Conservation (phyloP, 495 filamentous ascomycete species). For the Penicillium silybi region DNA sequence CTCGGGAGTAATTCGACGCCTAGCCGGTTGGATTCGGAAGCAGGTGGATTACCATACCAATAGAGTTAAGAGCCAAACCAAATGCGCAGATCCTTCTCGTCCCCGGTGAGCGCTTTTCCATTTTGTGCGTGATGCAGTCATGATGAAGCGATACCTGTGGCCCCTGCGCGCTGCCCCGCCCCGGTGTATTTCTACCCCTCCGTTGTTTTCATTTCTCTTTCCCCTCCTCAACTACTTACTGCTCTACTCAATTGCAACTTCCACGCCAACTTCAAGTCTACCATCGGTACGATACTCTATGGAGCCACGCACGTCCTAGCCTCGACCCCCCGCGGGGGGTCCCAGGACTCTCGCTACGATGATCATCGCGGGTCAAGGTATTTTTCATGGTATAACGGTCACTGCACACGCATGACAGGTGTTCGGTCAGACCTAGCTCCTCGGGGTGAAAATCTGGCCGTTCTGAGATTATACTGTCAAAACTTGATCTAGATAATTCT, state of each 20-base stretch:
- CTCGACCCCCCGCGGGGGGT: conserved; percentile 4
- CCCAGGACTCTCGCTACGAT: conserved; percentile 29
- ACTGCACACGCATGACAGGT: conserved; percentile 57
- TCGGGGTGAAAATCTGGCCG: conserved; percentile 20
- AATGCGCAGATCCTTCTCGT: conserved; percentile 1
- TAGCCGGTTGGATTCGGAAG: conserved; percentile 17
- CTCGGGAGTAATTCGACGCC: not conserved
- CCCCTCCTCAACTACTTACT: not conserved
- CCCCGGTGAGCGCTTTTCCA: conserved; percentile 15
- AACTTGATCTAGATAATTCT: conserved; percentile 86
- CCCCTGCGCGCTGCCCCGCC: conserved; percentile 8
- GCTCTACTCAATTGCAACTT: not conserved
- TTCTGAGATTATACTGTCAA: conserved; percentile 67
- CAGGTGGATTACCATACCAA: conserved; percentile 5
- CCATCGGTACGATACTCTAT: conserved; percentile 39
- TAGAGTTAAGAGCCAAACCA: conserved; percentile 11
- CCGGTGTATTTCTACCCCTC: conserved; percentile 22
- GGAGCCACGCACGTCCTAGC: conserved; percentile 31
- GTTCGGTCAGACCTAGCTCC: conserved; percentile 32
- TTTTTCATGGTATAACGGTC: conserved; percentile 51
- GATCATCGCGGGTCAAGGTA: conserved; percentile 52
- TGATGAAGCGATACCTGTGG: conserved; percentile 5
- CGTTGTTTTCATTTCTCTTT: not conserved
- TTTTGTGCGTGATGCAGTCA: not conserved
- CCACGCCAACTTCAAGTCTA: conserved; percentile 7